Base-by-base conservation (phyloP, 164 flowering plant genomes). In the Annona squamosa region DNA sequence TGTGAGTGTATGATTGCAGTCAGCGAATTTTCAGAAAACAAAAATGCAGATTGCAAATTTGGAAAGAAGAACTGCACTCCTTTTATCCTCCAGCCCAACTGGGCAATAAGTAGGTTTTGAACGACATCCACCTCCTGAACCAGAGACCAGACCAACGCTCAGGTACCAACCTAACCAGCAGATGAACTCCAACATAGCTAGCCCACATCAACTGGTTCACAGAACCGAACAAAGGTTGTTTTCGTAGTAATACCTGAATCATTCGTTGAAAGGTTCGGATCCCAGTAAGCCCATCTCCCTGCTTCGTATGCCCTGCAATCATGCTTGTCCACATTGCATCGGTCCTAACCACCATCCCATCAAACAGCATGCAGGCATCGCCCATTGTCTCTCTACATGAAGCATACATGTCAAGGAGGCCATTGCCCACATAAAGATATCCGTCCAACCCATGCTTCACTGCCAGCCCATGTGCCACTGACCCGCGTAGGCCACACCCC, bases 311-410 rank as follows among this genome's bases (percentile, higher is more conserved):
- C 26, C 94, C 91, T 13, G 92, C 68, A 46, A 94, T 90, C 84
- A 92, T 80, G n/a, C 90, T 86, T 13, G 99, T 94, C 98, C 98
- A 94, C 0, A 92, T 81, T 9, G 86, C 94, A 2, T 46, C 85
- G 79, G 77, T 90, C 80, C 86, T 91, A 64, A 12, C 78, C 10
- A 16, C 26, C 16, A 91, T 88, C 52, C 78, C 79, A 46, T 75
- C 72, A 76, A 94, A 92, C 56, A 91, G 83, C 63, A 47, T 26
- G 69, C 83, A 79, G 0, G 98, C 97, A 66, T 84, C 76, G 16
- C 80, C 86, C 91, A 94, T 90, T 67, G 63, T 77, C 57, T 16
- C 79, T 59, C 87, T 78, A 79, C 94, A 91, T 2, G 87, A 81
- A 37, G 91, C 94, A 75, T 91, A 94, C 84, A 90, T 72, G 78